Evolutionary conservation across 805 yeast genomes (phyloP).

Genomic region (Wickerhamomyces queroliae): DNA sequence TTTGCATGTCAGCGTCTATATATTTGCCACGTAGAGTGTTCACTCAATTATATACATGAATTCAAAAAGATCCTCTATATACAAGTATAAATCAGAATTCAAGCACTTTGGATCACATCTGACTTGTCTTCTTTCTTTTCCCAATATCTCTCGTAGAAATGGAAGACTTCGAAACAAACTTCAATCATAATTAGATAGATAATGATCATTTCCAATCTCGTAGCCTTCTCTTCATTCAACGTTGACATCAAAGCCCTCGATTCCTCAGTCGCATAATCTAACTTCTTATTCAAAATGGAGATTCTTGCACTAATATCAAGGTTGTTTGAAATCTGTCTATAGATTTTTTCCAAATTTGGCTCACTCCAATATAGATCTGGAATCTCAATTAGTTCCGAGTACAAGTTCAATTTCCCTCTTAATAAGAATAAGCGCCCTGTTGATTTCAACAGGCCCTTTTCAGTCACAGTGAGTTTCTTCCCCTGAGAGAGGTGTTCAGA

Average conservation of each 20-base stretch:
- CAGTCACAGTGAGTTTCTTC: conserved; percentile 40
- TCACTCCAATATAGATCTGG: conserved; percentile 95
- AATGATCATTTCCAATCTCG: conserved; percentile 84
- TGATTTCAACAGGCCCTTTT: conserved; percentile 55
- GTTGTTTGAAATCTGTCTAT: conserved; percentile 60
- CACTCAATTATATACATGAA: too few species aligned
- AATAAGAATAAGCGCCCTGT: conserved; percentile 74
- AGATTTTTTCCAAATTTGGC: conserved; percentile 74
- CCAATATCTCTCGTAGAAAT: conserved; percentile 54
- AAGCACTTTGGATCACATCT: not conserved
- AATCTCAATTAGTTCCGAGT: conserved; percentile 84
- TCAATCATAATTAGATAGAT: conserved; percentile 79
- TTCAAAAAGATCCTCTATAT: too few species aligned
- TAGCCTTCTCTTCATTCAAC: conserved; percentile 68
- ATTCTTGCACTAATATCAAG: conserved; percentile 78
- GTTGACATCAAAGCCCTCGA: conserved; percentile 72
- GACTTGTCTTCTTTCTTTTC: conserved; percentile 5
- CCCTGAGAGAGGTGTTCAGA: conserved; percentile 69
- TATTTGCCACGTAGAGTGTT: too few species aligned
- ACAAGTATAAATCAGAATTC: too few species aligned
- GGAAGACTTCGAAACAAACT: conserved; percentile 74
- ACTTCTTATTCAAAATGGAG: conserved; percentile 70
- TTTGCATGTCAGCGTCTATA: too few species aligned
- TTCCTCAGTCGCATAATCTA: conserved; percentile 90
- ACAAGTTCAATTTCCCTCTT: conserved; percentile 77